Base-by-base conservation (phyloP, 2,329 filamentous ascomycete species). In the Microdochium paspali region DNA sequence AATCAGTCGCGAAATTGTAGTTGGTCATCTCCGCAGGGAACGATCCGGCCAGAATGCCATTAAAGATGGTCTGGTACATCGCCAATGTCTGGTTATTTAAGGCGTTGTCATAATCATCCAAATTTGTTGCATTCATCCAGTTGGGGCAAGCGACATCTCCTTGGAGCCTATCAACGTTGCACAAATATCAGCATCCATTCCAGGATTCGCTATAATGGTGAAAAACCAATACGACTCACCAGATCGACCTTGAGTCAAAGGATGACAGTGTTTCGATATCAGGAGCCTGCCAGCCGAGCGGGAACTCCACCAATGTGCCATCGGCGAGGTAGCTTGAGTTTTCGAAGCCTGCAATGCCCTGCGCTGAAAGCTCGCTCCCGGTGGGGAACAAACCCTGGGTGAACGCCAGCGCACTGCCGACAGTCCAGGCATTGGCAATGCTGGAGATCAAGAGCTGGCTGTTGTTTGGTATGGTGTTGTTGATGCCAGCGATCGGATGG, bases 321-420 rank as follows among this genome's bases (percentile, higher is more conserved):
- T 87, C 81, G 18, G 70, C 70, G 30, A 87, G 66, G 1, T 72
- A 76, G 51, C 79, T 70, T 12, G 75, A 68, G 30, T 62, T 59
- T 10, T 50, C 42, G 21, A 61, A 62, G 3, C 62, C n/a, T n/a
- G n/a, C 64, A 12, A 58, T 59, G 2, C 69, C 61, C 4, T 62
- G 58, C 5, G 63, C 56, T 26, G 66, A 68, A 1, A 57, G 53
- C 10, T 57, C 50, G 3, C 72, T 71, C 1, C 77, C 74, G 0
- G 88, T 87, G 2, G 90, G 89, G 59, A 95, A 95, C 3, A 95
- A 71, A 4, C 85, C 89, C 61, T 95, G 90, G 55, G 93, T 67
- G 64, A 95, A 94, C 1, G 84, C 88, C 46, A 79, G 70, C 28
- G 87, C 87, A 2, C 87, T 82, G 50, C 76, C 82, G 46, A 81